Base-by-base conservation (phyloP, 2,329 filamentous ascomycete genomes). In the Cytospora leucostoma region DNA sequence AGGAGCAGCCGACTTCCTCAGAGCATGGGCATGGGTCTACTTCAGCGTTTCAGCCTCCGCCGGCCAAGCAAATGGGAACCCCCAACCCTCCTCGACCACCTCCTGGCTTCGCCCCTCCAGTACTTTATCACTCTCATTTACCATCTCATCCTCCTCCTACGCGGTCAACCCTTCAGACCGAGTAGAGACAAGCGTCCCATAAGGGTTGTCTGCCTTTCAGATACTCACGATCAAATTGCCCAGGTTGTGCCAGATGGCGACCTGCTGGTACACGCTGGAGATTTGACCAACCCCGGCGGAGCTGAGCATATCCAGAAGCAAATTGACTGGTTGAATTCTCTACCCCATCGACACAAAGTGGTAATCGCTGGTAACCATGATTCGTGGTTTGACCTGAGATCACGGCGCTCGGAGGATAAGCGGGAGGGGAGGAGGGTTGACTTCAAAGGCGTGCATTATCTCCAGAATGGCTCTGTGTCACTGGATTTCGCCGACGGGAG, bases 311-410 rank as follows among this genome's bases (percentile, higher is more conserved):
- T 98, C 62, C 92, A 97, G 77, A 79, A 78, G n/a, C 89, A 95
- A 70, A 80, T 97, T 51, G 85, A 96, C 78, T 97, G 92, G 92
- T 80, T 97, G 13, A 83, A 81, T 54, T 79, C 80, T 4, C 83
- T 93, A 8, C 90, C 91, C 0, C 92, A 97, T 71, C 77, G 78
- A 40, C 84, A 96, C 74, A 96, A 97, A 75, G 81, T 97, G 32
- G 84, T 93, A 40, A 87, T 98, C 37, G 86, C 87, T 37, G 94
- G 94, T 1, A 97, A 97, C 73, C 94, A 97, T 74, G 94, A 97
- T 72, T 88, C 86, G 70, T 96, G 87, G 79, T 90, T 96, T 66
- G 94, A 96, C 74, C 79, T 84, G 32, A 79, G 80, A 38, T 87
- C 86, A 15, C 82, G 90, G 4, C 75, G 74, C 17, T 76, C 81